Percentiles rank a stretch among this genome's conserved stretches.
phyloP scores from a whole-genome alignment of 306 rosid genomes.

The Sicyos baderoa region DNA sequence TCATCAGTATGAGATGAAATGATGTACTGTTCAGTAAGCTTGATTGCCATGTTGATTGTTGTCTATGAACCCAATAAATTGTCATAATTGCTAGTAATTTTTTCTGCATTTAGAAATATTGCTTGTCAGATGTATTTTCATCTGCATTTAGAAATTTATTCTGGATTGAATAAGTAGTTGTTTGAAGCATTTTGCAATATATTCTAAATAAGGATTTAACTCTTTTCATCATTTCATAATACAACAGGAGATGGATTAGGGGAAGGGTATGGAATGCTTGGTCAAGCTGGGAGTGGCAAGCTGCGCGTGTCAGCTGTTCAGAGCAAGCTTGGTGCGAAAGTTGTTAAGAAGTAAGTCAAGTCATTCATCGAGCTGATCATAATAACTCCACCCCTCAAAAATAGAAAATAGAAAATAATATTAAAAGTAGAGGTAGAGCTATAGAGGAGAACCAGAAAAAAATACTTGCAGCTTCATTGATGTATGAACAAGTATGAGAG shows the following conservation, averaged over 20 bases:
- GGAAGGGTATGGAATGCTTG: constrained; percentile 98
- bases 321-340: constrained; percentile 88
- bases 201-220: not conserved
- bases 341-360: constrained; percentile 60
- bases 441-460: not conserved
- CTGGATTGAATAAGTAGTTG: not conserved
- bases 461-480: not conserved
- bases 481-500: no score
- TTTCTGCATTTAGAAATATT: no score
- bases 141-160: no score
- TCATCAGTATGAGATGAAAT: not conserved
- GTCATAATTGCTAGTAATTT: no score
- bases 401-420: not conserved
- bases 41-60: no score
- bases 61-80: no score
- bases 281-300: constrained; percentile 99
- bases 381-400: not conserved
- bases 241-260: constrained; percentile 85
- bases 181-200: constrained; percentile 1
- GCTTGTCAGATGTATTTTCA: no score
- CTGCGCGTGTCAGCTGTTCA: constrained; percentile 79
- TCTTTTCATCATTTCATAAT: not conserved
- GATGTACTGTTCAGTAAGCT: no score
- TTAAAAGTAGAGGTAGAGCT: no score
- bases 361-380: not conserved